A percentile compares a stretch with the other conserved stretches of the same genome.
Evolutionary conservation across 148 eudicot genomes (phyloP).

Genomic region (Cornus kousa): DNA sequence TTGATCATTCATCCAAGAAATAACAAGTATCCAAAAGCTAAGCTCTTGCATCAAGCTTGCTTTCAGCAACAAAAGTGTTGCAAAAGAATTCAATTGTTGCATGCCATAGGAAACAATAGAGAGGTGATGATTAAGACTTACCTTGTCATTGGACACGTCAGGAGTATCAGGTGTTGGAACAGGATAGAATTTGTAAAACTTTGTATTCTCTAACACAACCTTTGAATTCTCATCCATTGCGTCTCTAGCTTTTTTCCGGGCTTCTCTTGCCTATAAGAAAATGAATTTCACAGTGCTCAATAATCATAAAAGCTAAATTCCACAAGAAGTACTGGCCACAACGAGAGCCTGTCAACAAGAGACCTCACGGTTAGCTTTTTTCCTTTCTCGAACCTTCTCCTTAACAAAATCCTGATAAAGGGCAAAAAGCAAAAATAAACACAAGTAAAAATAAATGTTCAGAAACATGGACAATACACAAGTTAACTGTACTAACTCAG

Average conservation of each 20-base stretch:
- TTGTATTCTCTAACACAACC: conserved; percentile 72
- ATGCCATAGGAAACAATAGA: background rate
- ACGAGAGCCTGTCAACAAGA: background rate
- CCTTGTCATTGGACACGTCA: conserved; percentile 89
- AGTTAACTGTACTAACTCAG: background rate
- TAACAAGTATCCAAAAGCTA: background rate
- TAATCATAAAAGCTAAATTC: background rate
- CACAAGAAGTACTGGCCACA: background rate
- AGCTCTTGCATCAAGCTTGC: background rate
- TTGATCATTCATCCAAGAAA: background rate
- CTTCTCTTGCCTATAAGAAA: conserved; percentile 75
- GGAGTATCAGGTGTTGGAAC: conserved; percentile 71
- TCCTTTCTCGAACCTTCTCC: conserved; percentile 78
- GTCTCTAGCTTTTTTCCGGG: conserved; percentile 69
- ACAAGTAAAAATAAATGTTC: background rate
- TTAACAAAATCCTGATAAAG: conserved; percentile 61
- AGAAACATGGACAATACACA: background rate
- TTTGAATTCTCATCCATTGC: conserved; percentile 76
- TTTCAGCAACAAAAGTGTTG: background rate
- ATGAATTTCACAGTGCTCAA: conserved; percentile 2
- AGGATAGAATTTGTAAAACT: conserved; percentile 89
- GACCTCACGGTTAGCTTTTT: conserved; percentile 86
- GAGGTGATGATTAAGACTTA: conserved; percentile 11
- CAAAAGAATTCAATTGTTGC: background rate
- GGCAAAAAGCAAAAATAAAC: background rate